Percentiles rank a stretch among this genome's conserved stretches.
phyloP scores from a whole-genome alignment of 164 flowering plant genomes.

The Umbilicus rupestris region DNA sequence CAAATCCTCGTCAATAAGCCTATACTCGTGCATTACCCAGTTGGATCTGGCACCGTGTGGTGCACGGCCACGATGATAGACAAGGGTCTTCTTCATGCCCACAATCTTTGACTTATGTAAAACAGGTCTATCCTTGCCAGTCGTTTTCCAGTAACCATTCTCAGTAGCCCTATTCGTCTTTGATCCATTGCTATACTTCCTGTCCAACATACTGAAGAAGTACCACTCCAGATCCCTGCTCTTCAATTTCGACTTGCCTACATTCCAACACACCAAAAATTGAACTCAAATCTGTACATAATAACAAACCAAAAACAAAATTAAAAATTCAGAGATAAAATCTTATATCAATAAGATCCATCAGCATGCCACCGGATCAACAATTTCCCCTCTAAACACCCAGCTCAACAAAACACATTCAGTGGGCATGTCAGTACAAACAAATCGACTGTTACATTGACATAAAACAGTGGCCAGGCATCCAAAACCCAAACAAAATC shows the following conservation, averaged over 20 bases:
- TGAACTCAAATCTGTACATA: neutral
- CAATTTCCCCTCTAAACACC: neutral
- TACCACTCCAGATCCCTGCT: conserved; percentile 40
- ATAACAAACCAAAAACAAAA: neutral
- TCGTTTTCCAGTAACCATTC: conserved; percentile 40
- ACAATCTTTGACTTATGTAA: conserved; percentile 17
- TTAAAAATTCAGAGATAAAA: neutral
- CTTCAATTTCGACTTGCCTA: conserved; percentile 27
- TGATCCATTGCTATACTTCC: conserved; percentile 34
- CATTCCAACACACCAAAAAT: neutral
- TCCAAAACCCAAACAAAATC: no score
- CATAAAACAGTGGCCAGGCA: no score
- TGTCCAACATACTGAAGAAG: conserved; percentile 35
- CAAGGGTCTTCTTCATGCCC: conserved; percentile 43
- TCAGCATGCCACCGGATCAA: no score
- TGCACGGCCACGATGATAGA: conserved; percentile 34
- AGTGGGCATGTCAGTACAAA: no score
- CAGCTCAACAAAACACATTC: neutral
- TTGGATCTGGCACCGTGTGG: conserved; percentile 32
- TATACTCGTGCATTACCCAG: conserved; percentile 47
- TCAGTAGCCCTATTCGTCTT: conserved; percentile 38
- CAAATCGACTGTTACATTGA: no score
- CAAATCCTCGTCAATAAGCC: conserved; percentile 25
- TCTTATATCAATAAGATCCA: no score
- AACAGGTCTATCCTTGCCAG: conserved; percentile 34